Base-by-base conservation (phyloP, 352 stramenopile genomes). In the Phytopythium helicoides region DNA sequence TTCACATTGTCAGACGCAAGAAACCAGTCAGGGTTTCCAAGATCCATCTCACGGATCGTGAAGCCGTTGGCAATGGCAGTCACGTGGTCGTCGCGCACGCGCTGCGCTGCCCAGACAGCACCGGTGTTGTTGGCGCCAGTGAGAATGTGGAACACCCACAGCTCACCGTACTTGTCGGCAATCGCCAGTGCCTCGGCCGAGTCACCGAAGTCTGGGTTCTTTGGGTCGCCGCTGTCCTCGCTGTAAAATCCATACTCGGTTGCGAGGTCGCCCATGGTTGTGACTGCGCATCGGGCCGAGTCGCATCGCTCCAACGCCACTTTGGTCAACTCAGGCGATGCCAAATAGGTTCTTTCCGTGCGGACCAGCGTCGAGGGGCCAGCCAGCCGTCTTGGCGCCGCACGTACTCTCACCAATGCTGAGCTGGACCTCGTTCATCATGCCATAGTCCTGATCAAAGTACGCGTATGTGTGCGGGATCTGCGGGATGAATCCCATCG, bases 371-470 rank as follows among this genome's bases (percentile, higher is more conserved):
- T 92, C 56, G 3, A 72, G 49, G 3, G 81, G 47, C 85, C 82
- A 95, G 51, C 87, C 76, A 34, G 88, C 70, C 34, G 83, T 95
- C 45, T 88, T 83, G 18, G 82, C 83, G 6, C 81, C 79, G 54
- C 93, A 98, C n/a, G 94, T 98, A 48, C 82, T 97, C 77, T 98
- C 95, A 5, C 81, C 91, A 44, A 98, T 98, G 47, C 76, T 96
- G 38, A 98, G 72, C 68, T 97, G 82, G 52, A 89, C 67, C 53
- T 98, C 95, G 68, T 98, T 98, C 68, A 98, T 96, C 66, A 97
- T 92, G 33, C 86, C 92, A 58, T 98, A 95, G 63, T 93, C 85
- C 45, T 97, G 92, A 58, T 98, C 94, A 46, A 96, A 91, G 67
- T 98, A 98, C 11, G 78, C 92, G 66, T 88, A 97, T 22, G 95